Evolutionary conservation across 192 early-diverging fungal genomes (phyloP), one percentile per base, ranked within the genome.

Genomic region (Geranomyces variabilis): DNA sequence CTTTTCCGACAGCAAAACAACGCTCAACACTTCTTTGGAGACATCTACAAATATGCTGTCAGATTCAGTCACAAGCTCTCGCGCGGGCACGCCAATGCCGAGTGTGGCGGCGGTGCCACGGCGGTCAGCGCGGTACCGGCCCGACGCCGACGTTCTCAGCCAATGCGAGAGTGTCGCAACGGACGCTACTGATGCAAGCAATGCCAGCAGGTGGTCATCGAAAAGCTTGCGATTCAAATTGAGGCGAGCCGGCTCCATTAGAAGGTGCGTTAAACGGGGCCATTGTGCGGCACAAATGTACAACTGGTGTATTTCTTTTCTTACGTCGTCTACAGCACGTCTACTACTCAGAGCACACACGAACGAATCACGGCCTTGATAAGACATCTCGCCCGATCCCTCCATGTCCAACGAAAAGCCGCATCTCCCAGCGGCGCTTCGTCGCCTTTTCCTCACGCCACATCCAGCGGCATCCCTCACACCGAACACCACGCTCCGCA

Each of bases 321-420:
- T 26, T 30, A 28, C 29, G 2, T 60, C 58, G 3, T 60, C 29
- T 64, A 24, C 34, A 64, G 63, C 43, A 24, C 63, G 14, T n/a
- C 63, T 19, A 64, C 41, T n/a, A 64, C 63, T 4, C 63, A 45
- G 41, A 64, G 63, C 44, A 64, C 63, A 3, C 63, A 64, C n/a
- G 63, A 64, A 10, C 63, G 63, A 19, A 31, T 64, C 3, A 24
- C 63, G 12, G 13, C 28, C 22, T 36, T 64, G 12, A 45, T 64
- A 31, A 64, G 43, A 46, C 33, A 64, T 14, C 63, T 64, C 4
- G 21, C 21, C n/a, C 63, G 63, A 31, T 45, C 63, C 63, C 44
- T 64, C 41, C 15, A n/a, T 7, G 58, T 26, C 63, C 34, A 45
- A 5, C 17, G 43, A 36, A 45, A 60, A 7, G 9, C n/a, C 51